Conservation (phyloP, 345 rosid genomes). For the Populus euphratica region DNA sequence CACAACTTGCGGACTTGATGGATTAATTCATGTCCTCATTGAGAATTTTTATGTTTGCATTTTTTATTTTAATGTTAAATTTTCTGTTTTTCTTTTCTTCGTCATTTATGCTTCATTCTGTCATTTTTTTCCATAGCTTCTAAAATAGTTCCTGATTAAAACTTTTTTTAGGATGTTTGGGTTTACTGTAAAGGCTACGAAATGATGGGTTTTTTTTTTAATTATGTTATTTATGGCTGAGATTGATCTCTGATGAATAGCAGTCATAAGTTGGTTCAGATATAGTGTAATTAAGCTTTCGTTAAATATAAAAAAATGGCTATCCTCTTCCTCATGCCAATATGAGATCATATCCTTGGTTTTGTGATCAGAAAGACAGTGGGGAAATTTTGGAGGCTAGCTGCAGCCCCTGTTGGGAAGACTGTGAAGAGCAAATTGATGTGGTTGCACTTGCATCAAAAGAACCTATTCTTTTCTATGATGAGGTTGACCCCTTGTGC, state of each 20-base stretch:
- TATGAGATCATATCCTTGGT: background rate
- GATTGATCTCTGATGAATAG: background rate
- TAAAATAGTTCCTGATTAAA: background rate
- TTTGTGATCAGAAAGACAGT: slow-evolving; percentile 35
- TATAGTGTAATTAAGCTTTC: background rate
- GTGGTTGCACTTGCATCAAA: slow-evolving; percentile 63
- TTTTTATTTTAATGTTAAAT: background rate
- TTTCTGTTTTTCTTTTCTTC: background rate
- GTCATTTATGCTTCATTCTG: background rate
- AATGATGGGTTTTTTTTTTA: background rate
- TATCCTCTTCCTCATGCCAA: background rate
- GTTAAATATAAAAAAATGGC: background rate
- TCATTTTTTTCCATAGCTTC: background rate
- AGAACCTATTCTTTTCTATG: slow-evolving; percentile 97
- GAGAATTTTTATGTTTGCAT: background rate
- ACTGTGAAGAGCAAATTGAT: slow-evolving; percentile 71
- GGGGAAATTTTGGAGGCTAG: slow-evolving; percentile 22
- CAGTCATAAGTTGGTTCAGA: background rate
- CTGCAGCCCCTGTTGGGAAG: slow-evolving; percentile 65
- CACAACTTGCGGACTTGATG: background rate
- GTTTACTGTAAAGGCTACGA: background rate
- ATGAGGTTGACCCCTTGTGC: slow-evolving; percentile 54
- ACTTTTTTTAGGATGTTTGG: background rate
- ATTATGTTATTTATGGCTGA: background rate
- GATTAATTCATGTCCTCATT: background rate